These are phyloP conservation scores for Chlamydomonas applanata DNA, from an alignment of 139 green algal genomes.

Conservation along the genomic window DNA sequence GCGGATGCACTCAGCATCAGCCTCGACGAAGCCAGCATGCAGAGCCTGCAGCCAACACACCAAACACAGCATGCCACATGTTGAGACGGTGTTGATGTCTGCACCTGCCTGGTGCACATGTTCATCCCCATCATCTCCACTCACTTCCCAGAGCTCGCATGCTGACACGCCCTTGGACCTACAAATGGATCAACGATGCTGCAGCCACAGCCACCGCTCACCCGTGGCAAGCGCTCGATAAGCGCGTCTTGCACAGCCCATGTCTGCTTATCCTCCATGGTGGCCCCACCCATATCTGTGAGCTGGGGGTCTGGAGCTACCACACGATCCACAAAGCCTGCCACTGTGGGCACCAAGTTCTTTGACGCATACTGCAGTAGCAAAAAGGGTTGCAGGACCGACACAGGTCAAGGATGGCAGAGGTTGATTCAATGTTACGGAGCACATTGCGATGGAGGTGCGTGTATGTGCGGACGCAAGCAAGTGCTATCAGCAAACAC, in stretches of 20 bases:
- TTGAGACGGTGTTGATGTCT: background rate
- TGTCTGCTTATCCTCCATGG: constrained; percentile 17
- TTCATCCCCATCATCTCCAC: too few species aligned
- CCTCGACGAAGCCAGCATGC: constrained; percentile 46
- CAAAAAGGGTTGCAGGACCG: too few species aligned
- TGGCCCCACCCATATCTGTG: background rate
- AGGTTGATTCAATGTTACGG: too few species aligned
- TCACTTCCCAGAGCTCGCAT: background rate
- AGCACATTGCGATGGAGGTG: too few species aligned
- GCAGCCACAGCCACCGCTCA: constrained; percentile 5
- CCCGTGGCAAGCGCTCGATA: constrained; percentile 49
- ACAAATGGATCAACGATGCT: too few species aligned
- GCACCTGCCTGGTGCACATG: background rate
- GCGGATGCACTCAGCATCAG: constrained; percentile 28
- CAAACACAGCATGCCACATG: background rate
- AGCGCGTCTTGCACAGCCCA: constrained; percentile 43
- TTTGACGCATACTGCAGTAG: constrained; percentile 29
- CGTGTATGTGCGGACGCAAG: too few species aligned
- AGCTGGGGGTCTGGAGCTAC: background rate
- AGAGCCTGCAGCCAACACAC: constrained; percentile 32
- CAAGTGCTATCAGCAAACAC: too few species aligned
- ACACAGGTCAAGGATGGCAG: too few species aligned
- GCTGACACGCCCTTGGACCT: too few species aligned
- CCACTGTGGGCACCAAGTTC: constrained; percentile 43
- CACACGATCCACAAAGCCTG: constrained; percentile 23